Conservation (phyloP, 441 rosid species). For the Raphanus hybrid region DNA sequence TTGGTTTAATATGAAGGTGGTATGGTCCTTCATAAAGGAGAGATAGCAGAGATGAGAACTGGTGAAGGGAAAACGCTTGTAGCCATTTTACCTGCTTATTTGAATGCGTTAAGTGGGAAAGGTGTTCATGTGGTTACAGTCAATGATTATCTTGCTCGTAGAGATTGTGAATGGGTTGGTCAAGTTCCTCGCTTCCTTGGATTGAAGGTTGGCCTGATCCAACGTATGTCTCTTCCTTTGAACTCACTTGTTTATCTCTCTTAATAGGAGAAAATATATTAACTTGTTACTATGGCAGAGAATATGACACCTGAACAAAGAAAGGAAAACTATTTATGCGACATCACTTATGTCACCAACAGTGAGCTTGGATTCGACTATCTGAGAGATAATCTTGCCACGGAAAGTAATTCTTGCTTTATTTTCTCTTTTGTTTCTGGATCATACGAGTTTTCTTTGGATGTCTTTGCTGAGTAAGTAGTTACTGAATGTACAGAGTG, state of each 20-base stretch:
- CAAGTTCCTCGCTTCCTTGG: conserved; percentile 99
- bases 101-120: conserved; percentile 90
- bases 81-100: conserved; percentile 92
- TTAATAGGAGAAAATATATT: not conserved
- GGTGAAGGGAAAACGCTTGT: conserved; percentile 99
- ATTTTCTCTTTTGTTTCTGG: conserved; percentile 36
- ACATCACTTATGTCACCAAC: conserved; percentile 92
- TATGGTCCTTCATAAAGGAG: conserved; percentile 97
- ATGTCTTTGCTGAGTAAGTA: conserved; percentile 48
- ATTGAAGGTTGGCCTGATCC: conserved; percentile 98
- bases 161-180: conserved; percentile 99
- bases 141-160: conserved; percentile 91
- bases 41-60: conserved; percentile 97
- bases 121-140: conserved; percentile 97
- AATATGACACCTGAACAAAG: conserved; percentile 93
- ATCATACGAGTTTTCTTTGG: conserved; percentile 4
- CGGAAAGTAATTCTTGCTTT: conserved; percentile 92
- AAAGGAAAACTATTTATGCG: conserved; percentile 89
- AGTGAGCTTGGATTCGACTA: conserved; percentile 97
- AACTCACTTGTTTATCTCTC: not conserved
- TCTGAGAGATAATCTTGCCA: conserved; percentile 99
- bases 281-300: conserved; percentile 58
- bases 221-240: conserved; percentile 74
- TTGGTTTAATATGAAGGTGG: conserved; percentile 60
- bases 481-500: conserved; percentile 63